Evolutionary conservation across 371 early-diverging fungal genomes (phyloP).

Genomic region (Syncephalis plumigaleata): DNA sequence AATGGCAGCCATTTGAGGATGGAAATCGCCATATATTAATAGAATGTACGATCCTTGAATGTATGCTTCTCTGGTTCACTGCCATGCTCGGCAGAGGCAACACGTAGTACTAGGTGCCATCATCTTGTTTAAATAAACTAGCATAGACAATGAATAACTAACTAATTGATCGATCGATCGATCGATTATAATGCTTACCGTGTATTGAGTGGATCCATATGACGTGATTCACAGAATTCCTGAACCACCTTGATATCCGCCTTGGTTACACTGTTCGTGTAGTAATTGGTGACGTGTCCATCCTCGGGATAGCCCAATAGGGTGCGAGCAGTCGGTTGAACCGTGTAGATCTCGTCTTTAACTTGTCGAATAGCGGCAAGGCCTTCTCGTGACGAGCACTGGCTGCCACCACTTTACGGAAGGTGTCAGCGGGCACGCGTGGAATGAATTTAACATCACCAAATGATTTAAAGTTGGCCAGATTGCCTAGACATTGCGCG

Average conservation of each 20-base stretch:
- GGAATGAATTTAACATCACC: conserved; percentile 49
- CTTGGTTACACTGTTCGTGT: conserved; percentile 23
- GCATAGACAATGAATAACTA: conserved; percentile 3
- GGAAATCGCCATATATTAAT: conserved; percentile 28
- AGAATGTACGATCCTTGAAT: conserved; percentile 18
- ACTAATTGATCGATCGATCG: not conserved
- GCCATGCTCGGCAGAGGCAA: conserved; percentile 18
- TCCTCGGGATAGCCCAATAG: conserved; percentile 36
- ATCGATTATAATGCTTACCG: conserved; percentile 6
- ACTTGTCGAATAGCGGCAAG: conserved; percentile 11
- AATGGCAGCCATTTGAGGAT: conserved; percentile 17
- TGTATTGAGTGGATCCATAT: conserved; percentile 18
- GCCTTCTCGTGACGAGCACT: conserved; percentile 10
- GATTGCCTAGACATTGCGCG: conserved; percentile 26
- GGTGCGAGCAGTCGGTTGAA: conserved; percentile 17
- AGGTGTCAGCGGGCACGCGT: conserved; percentile 14
- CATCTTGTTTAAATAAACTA: conserved; percentile 19
- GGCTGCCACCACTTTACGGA: conserved; percentile 20
- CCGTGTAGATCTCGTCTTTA: conserved; percentile 17
- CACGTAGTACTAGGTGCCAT: conserved; percentile 12
- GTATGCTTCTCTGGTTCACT: conserved; percentile 3
- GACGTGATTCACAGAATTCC: conserved; percentile 17
- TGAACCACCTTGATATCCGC: conserved; percentile 29
- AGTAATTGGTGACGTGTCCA: conserved; percentile 38
- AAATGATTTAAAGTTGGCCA: conserved; percentile 37